Percentiles rank a stretch among this genome's conserved stretches.
These are phyloP conservation scores for Diaporthe citri DNA, from an alignment of 2,329 filamentous ascomycete species.

Conservation along the genomic window DNA sequence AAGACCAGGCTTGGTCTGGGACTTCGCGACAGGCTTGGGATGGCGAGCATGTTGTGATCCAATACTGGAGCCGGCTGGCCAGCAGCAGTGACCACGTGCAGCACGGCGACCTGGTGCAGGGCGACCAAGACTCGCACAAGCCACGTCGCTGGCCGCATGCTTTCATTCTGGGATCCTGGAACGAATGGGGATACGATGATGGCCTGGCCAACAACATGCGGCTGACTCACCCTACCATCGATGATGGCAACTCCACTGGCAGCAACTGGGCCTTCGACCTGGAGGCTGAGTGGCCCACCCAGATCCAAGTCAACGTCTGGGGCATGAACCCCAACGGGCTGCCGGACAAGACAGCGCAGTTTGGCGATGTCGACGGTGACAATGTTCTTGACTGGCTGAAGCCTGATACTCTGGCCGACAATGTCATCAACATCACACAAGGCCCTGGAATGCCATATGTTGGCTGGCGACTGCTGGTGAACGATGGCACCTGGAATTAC, in stretches of 20 bases:
- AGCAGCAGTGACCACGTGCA: constrained; percentile 72
- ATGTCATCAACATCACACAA: constrained; percentile 68
- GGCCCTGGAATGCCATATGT: constrained; percentile 65
- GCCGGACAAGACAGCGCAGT: constrained; percentile 70
- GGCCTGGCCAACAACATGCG: constrained; percentile 67
- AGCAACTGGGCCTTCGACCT: constrained; percentile 70
- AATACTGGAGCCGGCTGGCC: constrained; percentile 72
- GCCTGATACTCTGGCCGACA: constrained; percentile 65
- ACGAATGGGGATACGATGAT: constrained; percentile 73
- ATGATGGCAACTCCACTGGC: constrained; percentile 49
- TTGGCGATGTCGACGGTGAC: constrained; percentile 72
- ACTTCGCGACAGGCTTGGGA: constrained; percentile 30
- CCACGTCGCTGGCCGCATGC: constrained; percentile 71
- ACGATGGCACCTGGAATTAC: constrained; percentile 68
- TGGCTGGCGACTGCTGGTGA: constrained; percentile 65
- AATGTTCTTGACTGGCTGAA: constrained; percentile 71
- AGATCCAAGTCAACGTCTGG: constrained; percentile 75
- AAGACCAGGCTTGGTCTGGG: constrained; percentile 69
- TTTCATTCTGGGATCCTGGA: constrained; percentile 72
- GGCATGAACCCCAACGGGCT: constrained; percentile 73
- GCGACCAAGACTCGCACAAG: constrained; percentile 39
- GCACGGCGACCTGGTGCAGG: constrained; percentile 62
- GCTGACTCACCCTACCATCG: constrained; percentile 46
- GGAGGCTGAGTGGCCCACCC: constrained; percentile 73
- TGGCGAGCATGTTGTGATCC: constrained; percentile 60